These are phyloP conservation scores for Isoetes taiwanensis DNA, from an alignment of 75 land plant genomes.

Conservation along the genomic window DNA sequence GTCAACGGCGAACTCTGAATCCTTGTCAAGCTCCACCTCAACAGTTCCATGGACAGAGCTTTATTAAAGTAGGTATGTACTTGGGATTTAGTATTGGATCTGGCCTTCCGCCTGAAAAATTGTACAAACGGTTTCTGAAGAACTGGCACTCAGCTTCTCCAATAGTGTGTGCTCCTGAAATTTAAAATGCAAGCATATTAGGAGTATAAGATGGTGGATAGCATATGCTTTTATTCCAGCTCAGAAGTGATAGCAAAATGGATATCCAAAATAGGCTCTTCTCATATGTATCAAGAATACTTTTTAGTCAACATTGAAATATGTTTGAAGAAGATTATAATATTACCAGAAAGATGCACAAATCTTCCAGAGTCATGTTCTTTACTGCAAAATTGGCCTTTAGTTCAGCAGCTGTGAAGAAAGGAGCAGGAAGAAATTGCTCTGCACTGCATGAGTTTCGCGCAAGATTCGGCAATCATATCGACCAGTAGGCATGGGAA, in stretches of 20 bases:
- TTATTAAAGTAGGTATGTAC: no score
- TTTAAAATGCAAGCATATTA: no score
- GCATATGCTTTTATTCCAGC: no score
- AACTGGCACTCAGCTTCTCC: not conserved
- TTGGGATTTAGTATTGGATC: not conserved
- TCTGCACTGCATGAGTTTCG: not conserved
- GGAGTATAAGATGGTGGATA: no score
- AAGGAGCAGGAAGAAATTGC: not conserved
- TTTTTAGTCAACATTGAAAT: no score
- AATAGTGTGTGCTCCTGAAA: not conserved
- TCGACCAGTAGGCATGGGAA: constrained; percentile 2
- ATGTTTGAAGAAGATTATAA: no score
- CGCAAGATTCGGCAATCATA: not conserved
- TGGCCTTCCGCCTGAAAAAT: not conserved
- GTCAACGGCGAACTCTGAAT: no score
- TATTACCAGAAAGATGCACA: constrained; percentile 4
- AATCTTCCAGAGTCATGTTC: not conserved
- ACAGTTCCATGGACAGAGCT: no score
- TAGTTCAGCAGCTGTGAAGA: not conserved
- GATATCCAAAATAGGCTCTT: no score
- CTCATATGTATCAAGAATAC: no score
- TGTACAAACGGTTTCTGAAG: not conserved
- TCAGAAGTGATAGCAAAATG: no score
- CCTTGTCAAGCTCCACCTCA: no score
- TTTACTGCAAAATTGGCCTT: not conserved